phyloP scores from a whole-genome alignment of 192 early-diverging fungal species.

The Kappamyces sp. region DNA sequence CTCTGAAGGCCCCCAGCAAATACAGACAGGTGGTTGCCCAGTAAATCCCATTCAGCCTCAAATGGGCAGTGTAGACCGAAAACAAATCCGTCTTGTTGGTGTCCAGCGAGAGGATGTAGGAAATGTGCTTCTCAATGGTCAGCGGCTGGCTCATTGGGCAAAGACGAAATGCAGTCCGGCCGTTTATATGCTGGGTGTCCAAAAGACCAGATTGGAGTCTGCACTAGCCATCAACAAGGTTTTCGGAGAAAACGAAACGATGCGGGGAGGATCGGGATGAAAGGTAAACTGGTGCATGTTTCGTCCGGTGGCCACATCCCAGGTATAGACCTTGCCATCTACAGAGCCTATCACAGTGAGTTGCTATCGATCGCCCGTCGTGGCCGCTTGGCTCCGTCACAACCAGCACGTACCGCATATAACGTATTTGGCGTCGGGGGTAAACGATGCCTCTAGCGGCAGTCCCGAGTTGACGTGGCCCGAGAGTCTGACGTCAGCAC shows the following conservation, averaged over 20 bases:
- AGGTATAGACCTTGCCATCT: slow-evolving; percentile 59
- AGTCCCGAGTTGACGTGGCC: slow-evolving; percentile 27
- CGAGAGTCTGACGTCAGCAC: slow-evolving; percentile 19
- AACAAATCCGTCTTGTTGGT: neutral
- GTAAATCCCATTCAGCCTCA: slow-evolving; percentile 12
- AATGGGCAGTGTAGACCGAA: neutral
- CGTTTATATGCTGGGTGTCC: neutral
- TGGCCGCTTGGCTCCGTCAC: slow-evolving; percentile 16
- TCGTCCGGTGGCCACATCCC: slow-evolving; percentile 49
- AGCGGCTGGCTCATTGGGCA: neutral
- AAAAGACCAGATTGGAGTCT: slow-evolving; percentile 53
- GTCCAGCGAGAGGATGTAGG: slow-evolving; percentile 4
- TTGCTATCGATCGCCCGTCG: neutral
- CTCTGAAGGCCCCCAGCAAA: neutral
- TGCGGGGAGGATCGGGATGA: slow-evolving; percentile 43
- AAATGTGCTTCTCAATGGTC: slow-evolving; percentile 4
- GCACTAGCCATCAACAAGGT: slow-evolving; percentile 69
- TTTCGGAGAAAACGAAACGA: slow-evolving; percentile 70
- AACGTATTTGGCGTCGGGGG: slow-evolving; percentile 71
- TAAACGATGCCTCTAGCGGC: slow-evolving; percentile 54
- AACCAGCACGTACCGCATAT: slow-evolving; percentile 43
- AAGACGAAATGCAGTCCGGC: no score
- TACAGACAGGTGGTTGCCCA: slow-evolving; percentile 7
- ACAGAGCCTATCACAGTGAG: slow-evolving; percentile 45
- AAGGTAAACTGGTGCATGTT: slow-evolving; percentile 24